A percentile compares a stretch with the other conserved stretches of the same genome.
Evolutionary conservation across 331 rosid genomes (phyloP).

Genomic region (Quercus tomentella): DNA sequence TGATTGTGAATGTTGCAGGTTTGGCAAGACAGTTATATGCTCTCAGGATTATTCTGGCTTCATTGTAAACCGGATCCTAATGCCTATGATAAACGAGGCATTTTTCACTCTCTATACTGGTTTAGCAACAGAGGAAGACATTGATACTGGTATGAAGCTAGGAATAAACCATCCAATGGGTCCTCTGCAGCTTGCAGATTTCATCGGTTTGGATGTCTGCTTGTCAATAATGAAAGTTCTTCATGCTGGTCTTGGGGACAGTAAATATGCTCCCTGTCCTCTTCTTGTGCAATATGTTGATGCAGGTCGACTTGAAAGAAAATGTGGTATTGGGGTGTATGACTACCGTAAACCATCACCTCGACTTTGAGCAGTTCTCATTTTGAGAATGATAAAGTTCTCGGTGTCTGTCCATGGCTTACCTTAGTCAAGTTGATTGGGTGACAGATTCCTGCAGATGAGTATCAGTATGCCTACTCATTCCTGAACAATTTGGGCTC

Average conservation of each 20-base stretch:
- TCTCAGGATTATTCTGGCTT: conserved; percentile 86
- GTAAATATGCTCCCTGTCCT: conserved; percentile 80
- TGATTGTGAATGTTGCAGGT: conserved; percentile 36
- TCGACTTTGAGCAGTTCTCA: conserved; percentile 32
- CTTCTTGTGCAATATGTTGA: conserved; percentile 77
- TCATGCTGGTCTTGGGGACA: conserved; percentile 73
- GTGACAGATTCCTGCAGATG: too few relatives aligned
- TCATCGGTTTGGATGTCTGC: conserved; percentile 88
- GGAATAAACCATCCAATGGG: conserved; percentile 95
- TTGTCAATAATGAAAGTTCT: conserved; percentile 84
- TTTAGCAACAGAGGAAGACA: conserved; percentile 81
- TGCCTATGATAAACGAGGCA: conserved; percentile 96
- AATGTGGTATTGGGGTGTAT: conserved; percentile 74
- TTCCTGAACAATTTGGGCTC: too few relatives aligned
- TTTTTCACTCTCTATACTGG: conserved; percentile 64
- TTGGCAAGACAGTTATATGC: conserved; percentile 67
- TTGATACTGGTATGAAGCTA: conserved; percentile 80
- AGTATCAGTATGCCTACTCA: too few relatives aligned
- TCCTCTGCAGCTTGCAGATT: conserved; percentile 84
- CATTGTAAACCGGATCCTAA: conserved; percentile 76
- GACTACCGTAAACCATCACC: conserved; percentile 49
- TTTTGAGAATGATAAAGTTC: not conserved
- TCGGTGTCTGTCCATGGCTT: not conserved
- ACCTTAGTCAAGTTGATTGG: not conserved
- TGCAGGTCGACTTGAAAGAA: conserved; percentile 75